These are phyloP conservation scores for Pueraria montana DNA, from an alignment of 306 rosid genomes.

Conservation along the genomic window DNA sequence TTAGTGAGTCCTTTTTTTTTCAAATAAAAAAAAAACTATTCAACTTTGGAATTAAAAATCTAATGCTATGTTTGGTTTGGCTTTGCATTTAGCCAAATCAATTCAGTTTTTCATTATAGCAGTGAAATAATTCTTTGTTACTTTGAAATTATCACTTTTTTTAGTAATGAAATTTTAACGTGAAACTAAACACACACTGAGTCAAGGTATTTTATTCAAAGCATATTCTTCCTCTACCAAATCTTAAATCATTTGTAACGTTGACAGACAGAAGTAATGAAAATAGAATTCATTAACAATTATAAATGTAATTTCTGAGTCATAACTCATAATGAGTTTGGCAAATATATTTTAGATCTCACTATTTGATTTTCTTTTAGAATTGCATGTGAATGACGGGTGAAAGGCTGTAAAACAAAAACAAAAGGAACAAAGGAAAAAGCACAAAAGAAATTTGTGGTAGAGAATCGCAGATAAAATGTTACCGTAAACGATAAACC, in stretches of 20 bases:
- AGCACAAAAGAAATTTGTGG: not conserved
- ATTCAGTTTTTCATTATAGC: no score
- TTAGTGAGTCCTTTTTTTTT: not conserved
- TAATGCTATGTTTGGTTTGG: no score
- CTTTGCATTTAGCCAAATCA: no score
- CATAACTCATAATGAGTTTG: not conserved
- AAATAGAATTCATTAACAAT: not conserved
- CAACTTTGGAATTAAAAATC: constrained; percentile 7
- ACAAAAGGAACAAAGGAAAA: not conserved
- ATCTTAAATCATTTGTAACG: not conserved
- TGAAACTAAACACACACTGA: no score
- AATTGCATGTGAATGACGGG: not conserved
- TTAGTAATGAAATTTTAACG: no score
- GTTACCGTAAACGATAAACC: not conserved
- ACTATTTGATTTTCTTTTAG: not conserved
- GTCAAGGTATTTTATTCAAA: no score
- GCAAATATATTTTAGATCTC: not conserved
- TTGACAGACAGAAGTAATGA: not conserved
- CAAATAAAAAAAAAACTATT: not conserved
- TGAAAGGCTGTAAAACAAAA: no score
- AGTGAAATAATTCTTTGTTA: no score
- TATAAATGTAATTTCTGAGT: not conserved
- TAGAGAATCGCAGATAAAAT: not conserved
- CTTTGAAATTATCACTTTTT: no score
- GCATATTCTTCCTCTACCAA: not conserved